Percentiles rank a stretch among this genome's conserved stretches.
phyloP scores from a whole-genome alignment of 495 filamentous ascomycete genomes.

The Acidomyces sp. region DNA sequence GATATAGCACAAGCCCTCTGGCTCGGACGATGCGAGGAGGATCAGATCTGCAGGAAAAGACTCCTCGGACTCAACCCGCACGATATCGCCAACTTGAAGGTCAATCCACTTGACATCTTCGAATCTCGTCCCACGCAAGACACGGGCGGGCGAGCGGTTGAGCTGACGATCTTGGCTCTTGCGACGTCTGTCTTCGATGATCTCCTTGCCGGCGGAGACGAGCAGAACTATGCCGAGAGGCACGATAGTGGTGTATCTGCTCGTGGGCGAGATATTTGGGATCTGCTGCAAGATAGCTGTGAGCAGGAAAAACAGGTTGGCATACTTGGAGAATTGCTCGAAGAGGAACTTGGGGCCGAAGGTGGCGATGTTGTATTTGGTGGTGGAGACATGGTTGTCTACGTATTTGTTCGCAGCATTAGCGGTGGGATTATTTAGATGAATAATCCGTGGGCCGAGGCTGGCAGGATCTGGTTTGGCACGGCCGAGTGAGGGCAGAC shows the following conservation, averaged over 20 bases:
- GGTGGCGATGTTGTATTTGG: slow-evolving; percentile 94
- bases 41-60: slow-evolving; percentile 93
- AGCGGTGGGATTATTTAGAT: slow-evolving; percentile 93
- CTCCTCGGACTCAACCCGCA: slow-evolving; percentile 89
- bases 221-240: slow-evolving; percentile 78
- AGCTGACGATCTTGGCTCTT: slow-evolving; percentile 75
- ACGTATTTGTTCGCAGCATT: slow-evolving; percentile 80
- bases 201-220: slow-evolving; percentile 88
- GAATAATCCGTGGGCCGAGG: slow-evolving; percentile 81
- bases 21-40: slow-evolving; percentile 85
- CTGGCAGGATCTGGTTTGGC: slow-evolving; percentile 77
- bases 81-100: slow-evolving; percentile 84
- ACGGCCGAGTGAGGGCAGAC: slow-evolving; percentile 52
- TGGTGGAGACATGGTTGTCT: slow-evolving; percentile 92
- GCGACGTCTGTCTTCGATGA: slow-evolving; percentile 86
- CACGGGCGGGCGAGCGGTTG: slow-evolving; percentile 75
- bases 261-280: slow-evolving; percentile 86
- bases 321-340: slow-evolving; percentile 98
- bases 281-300: slow-evolving; percentile 94
- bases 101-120: slow-evolving; percentile 84
- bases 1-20: slow-evolving; percentile 96
- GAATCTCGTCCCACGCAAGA: slow-evolving; percentile 75
- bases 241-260: slow-evolving; percentile 88
- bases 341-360: slow-evolving; percentile 96
- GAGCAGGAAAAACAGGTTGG: slow-evolving; percentile 98